Conservation (phyloP, 2,329 filamentous ascomycete species). For the Pseudogymnoascus sp. region DNA sequence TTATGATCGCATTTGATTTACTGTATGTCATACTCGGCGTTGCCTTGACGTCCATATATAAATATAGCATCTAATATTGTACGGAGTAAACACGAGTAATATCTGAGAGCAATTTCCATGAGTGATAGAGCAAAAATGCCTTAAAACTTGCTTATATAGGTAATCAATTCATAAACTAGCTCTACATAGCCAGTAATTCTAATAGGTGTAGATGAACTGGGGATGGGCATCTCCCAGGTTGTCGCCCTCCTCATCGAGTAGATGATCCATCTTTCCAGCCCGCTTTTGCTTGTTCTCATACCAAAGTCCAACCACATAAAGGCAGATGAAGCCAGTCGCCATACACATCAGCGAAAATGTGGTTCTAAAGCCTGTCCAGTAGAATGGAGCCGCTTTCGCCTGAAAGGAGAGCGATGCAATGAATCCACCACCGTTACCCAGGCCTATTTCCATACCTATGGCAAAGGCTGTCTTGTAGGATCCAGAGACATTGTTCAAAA, state of each 20-base stretch:
- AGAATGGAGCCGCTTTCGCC: slow-evolving; percentile 6
- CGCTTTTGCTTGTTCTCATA: slow-evolving; percentile 40
- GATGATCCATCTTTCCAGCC: slow-evolving; percentile 37
- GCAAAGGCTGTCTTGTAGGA: slow-evolving; percentile 36
- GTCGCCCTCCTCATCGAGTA: slow-evolving; percentile 25
- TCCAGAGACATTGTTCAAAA: slow-evolving; percentile 44
- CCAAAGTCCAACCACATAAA: slow-evolving; percentile 34
- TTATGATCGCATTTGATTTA: no score
- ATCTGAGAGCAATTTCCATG: no score
- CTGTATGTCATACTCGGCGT: no score
- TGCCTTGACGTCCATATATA: no score
- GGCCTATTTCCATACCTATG: slow-evolving; percentile 22
- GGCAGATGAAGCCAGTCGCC: slow-evolving; percentile 8
- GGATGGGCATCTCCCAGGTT: slow-evolving; percentile 9
- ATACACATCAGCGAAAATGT: slow-evolving; percentile 21
- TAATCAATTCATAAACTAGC: not conserved
- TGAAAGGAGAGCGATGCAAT: slow-evolving; percentile 4
- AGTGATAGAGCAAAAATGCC: not conserved
- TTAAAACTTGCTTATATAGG: not conserved
- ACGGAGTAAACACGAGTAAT: no score
- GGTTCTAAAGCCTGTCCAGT: slow-evolving; percentile 1
- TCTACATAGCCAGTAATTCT: not conserved
- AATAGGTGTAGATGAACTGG: slow-evolving; percentile 8
- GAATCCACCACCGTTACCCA: slow-evolving; percentile 5
- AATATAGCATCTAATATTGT: no score